These are phyloP conservation scores for Lactarius hatsudake DNA, from an alignment of 768 basidiomycete species.

Conservation along the genomic window DNA sequence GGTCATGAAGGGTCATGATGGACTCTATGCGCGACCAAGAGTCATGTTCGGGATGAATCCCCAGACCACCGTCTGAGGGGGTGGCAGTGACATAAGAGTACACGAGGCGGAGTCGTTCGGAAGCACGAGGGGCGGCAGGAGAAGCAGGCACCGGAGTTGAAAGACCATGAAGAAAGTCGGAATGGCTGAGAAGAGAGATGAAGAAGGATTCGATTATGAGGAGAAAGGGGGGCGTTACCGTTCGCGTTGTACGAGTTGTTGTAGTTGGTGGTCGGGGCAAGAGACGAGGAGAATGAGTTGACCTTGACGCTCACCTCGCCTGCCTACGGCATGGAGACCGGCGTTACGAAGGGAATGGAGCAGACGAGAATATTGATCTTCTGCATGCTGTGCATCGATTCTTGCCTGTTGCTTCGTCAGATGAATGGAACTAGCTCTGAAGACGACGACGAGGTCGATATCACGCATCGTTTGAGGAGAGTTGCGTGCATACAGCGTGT, in stretches of 20 bases:
- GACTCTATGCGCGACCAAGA: slow-evolving; percentile 82
- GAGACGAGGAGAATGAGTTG: slow-evolving; percentile 75
- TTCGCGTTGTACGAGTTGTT: slow-evolving; percentile 68
- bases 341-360: slow-evolving; percentile 57
- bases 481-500: neutral
- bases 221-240: slow-evolving; percentile 45
- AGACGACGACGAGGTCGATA: slow-evolving; percentile 73
- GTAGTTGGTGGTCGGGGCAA: slow-evolving; percentile 60
- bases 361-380: slow-evolving; percentile 66
- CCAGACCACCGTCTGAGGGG: slow-evolving; percentile 76
- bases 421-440: slow-evolving; percentile 51
- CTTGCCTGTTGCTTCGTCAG: slow-evolving; percentile 61
- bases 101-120: slow-evolving; percentile 80
- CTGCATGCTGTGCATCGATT: slow-evolving; percentile 60
- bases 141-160: slow-evolving; percentile 49
- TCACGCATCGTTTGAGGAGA: slow-evolving; percentile 39
- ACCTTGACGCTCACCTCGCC: slow-evolving; percentile 72
- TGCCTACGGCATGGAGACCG: slow-evolving; percentile 68
- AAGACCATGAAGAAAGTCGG: slow-evolving; percentile 74
- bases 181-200: slow-evolving; percentile 45
- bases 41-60: slow-evolving; percentile 65
- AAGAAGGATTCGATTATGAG: neutral
- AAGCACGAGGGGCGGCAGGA: slow-evolving; percentile 52
- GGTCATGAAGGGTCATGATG: slow-evolving; percentile 83
- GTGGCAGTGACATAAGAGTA: slow-evolving; percentile 69